Percentiles rank a stretch among this genome's conserved stretches.
These are phyloP conservation scores for Annulohypoxylon bovei DNA, from an alignment of 495 filamentous ascomycete genomes.

Conservation along the genomic window DNA sequence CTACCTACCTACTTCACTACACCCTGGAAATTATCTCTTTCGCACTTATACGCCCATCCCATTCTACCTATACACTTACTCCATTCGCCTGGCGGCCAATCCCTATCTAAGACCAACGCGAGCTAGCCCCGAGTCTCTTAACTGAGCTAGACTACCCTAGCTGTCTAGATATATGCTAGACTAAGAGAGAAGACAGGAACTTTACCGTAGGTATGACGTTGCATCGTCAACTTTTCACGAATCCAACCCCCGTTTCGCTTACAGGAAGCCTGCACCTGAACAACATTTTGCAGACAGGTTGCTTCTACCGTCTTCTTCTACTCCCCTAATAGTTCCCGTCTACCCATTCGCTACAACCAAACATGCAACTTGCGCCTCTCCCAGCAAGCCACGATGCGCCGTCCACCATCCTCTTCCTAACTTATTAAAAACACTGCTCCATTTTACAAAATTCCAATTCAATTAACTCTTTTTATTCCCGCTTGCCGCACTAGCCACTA, in stretches of 20 bases:
- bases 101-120: neutral
- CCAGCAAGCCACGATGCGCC: slow-evolving; percentile 9
- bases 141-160: neutral
- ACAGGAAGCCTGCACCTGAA: slow-evolving; percentile 30
- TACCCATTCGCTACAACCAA: slow-evolving; percentile 20
- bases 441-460: neutral
- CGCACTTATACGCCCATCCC: neutral
- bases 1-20: neutral
- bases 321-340: slow-evolving; percentile 11
- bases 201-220: slow-evolving; percentile 42
- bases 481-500: slow-evolving; percentile 17
- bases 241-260: slow-evolving; percentile 37
- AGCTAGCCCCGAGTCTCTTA: neutral
- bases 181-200: neutral
- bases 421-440: neutral
- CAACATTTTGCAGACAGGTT: slow-evolving; percentile 24
- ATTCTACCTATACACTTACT: neutral
- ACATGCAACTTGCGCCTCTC: slow-evolving; percentile 10
- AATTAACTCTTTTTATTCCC: neutral
- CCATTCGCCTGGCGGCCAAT: neutral
- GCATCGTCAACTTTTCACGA: slow-evolving; percentile 27
- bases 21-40: neutral
- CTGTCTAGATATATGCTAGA: no score
- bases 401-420: neutral
- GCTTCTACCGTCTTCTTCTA: slow-evolving; percentile 36